Conservation (phyloP, 2,329 filamentous ascomycete species). For the Fusarium redolens region DNA sequence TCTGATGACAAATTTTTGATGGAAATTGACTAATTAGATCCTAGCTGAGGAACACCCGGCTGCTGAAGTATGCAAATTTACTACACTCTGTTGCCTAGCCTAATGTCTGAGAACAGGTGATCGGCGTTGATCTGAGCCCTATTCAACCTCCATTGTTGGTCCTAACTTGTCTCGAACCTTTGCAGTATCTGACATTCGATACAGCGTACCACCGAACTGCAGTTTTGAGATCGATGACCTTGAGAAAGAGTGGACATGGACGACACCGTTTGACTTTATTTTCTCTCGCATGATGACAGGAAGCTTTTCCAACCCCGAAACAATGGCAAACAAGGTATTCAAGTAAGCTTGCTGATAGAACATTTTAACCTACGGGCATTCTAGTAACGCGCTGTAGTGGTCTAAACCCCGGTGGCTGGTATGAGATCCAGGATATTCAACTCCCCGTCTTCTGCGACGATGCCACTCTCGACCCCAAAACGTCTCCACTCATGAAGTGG, state of each 20-base stretch:
- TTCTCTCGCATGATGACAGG: slow-evolving; percentile 33
- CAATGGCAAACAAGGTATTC: slow-evolving; percentile 3
- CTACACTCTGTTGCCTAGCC: accelerated
- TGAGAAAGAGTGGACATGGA: slow-evolving; percentile 29
- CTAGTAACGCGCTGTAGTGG: neutral
- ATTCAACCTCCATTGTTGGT: slow-evolving; percentile 28
- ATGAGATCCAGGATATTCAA: slow-evolving; percentile 32
- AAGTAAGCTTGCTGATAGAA: neutral
- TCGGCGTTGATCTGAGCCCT: slow-evolving; percentile 25
- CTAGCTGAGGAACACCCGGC: slow-evolving; percentile 21
- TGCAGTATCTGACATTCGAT: accelerated
- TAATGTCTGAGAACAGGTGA: neutral
- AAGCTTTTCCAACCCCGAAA: neutral
- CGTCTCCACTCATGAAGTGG: slow-evolving; percentile 11
- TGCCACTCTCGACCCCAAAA: neutral
- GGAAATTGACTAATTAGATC: neutral
- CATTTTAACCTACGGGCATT: too few relatives aligned
- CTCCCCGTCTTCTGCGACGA: slow-evolving; percentile 23
- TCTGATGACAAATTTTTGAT: accelerated
- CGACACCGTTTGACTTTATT: slow-evolving; percentile 19
- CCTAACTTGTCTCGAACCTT: accelerated
- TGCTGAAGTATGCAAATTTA: neutral
- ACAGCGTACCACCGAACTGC: slow-evolving; percentile 24
- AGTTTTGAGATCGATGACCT: slow-evolving; percentile 27
- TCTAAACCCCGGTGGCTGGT: slow-evolving; percentile 17